phyloP scores from a whole-genome alignment of 768 basidiomycete species.

The Pleurotus citrinopileatus region DNA sequence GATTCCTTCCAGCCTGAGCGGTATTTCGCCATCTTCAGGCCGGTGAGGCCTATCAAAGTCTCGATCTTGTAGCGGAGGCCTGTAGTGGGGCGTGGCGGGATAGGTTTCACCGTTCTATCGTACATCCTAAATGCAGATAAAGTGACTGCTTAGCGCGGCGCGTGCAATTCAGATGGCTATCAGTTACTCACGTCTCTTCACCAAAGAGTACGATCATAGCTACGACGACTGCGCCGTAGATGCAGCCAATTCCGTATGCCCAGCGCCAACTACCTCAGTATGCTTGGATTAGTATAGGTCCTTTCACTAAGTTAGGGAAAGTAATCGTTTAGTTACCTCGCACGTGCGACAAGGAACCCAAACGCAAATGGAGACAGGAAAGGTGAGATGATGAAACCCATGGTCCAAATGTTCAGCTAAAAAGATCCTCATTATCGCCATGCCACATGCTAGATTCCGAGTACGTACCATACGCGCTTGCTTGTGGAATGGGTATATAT shows the following conservation, averaged over 20 bases:
- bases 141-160: neutral
- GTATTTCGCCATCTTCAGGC: slow-evolving; percentile 53
- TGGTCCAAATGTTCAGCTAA: slow-evolving; percentile 68
- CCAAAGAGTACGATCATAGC: slow-evolving; percentile 55
- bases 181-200: slow-evolving; percentile 65
- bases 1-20: slow-evolving; percentile 48
- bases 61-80: slow-evolving; percentile 52
- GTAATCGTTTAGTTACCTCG: slow-evolving; percentile 20
- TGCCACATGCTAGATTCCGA: too few relatives aligned
- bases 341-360: slow-evolving; percentile 62
- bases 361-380: slow-evolving; percentile 65
- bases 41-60: slow-evolving; percentile 63
- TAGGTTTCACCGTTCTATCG: slow-evolving; percentile 53
- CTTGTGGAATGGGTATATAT: slow-evolving; percentile 66
- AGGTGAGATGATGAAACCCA: slow-evolving; percentile 68
- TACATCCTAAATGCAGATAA: slow-evolving; percentile 41
- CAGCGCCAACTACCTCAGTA: slow-evolving; percentile 43
- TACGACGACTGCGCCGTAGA: slow-evolving; percentile 55
- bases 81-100: slow-evolving; percentile 38
- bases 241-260: slow-evolving; percentile 64
- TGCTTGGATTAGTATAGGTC: too few relatives aligned
- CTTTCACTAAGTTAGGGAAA: neutral
- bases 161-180: neutral
- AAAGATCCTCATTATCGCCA: too few relatives aligned
- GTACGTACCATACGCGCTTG: slow-evolving; percentile 67